Evolutionary conservation across 2,329 filamentous ascomycete species (phyloP), one percentile per base, ranked within the genome.

Genomic region (Clonostachys chloroleuca): DNA sequence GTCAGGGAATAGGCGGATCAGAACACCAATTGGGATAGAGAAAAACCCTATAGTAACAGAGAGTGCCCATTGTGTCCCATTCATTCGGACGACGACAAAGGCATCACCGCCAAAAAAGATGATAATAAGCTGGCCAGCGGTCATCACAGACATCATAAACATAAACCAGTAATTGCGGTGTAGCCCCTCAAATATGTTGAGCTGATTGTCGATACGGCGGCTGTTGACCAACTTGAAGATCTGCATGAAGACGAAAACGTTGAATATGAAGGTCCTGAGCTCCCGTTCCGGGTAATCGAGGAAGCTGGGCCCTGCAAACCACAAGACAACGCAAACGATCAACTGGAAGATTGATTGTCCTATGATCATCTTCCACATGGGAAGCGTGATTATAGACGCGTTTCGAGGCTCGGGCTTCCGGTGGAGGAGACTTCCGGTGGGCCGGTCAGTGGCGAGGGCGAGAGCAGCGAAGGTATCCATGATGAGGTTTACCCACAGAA

Each of bases 331-430:
- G 1, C 84, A 50, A 9, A 63, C 58, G 6, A 87, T 75, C 1
- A 90, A 75, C 60, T 90, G 85, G 60, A 87, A 90, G 51, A 89
- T 75, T 5, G 84, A 75, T 59, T 90, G 84, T 1, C 85, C 85
- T 43, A 88, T 76, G 49, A 90, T 89, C 86, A 90, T 91, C 68
- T 90, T 90, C 86, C 86, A 87, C 86, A 90, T 90, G 30, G 80
- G 84, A 41, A 84, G 67, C 2, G 81, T 86, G 54, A 90, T 87
- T 24, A 66, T 56, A 4, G 60, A 53, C 1, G 64, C 56, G 6
- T 47, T 54, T 3, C 58, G 52, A 3, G 56, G 55, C 18, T 65
- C 61, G 3, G 64, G 64, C 7, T 57, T 53, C 10, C 51, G 49
- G 45, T 64, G 58, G n/a, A 68, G 55, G 33, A 67, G 60, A 14